Base-by-base conservation (phyloP, 805 yeast genomes). In the Candida sanyiensis region DNA sequence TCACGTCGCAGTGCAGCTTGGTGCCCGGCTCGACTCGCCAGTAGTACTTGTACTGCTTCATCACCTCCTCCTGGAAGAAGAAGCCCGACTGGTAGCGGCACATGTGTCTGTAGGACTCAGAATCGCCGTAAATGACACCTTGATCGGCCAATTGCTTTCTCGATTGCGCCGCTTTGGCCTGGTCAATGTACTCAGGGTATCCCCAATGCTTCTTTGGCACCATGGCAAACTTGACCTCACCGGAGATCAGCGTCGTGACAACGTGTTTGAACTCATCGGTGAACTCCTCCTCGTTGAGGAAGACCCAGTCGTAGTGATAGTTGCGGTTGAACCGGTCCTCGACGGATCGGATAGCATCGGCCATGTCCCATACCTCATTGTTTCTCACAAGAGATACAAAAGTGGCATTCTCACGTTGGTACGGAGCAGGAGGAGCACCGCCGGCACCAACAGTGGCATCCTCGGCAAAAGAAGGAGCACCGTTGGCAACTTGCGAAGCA, bases 1-100 rank as follows among this genome's bases (percentile, higher is more conserved):
- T 78, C 43, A 88, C 68, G 61, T 88, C 95, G 69, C 96, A 87
- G 63, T 69, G 81, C 52, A 87, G 73, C 60, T 75, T 74, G 57
- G 84, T 74, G 56, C 77, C 84, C 15, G 96, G 96, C 62, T 88
- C 96, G 42, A 88, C 94, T 65, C 96, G 77, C 96, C 96, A 88
- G 69, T 88, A 88, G 71, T 81, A 88, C 45, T 83, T 87, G 61
- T 79, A 88, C 15, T 85, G 80, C 40, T 67, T 68, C 72, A 88
- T 59, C 43, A 83, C 56, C 33, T 80, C 81, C 57, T 86, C 94
- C 62, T 80, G 75, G 70, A 75, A 88, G 64, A 88, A 88, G 63
- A 87, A 83, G 0, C 96, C 96, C 10, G 93, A 81, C 62, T 86
- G 94, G 55, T 71, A 88, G 56, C 96, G 74, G 60, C 96, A 87